Base-by-base conservation (phyloP, 768 basidiomycete species). In the Boletus pseudo-olivaceus region DNA sequence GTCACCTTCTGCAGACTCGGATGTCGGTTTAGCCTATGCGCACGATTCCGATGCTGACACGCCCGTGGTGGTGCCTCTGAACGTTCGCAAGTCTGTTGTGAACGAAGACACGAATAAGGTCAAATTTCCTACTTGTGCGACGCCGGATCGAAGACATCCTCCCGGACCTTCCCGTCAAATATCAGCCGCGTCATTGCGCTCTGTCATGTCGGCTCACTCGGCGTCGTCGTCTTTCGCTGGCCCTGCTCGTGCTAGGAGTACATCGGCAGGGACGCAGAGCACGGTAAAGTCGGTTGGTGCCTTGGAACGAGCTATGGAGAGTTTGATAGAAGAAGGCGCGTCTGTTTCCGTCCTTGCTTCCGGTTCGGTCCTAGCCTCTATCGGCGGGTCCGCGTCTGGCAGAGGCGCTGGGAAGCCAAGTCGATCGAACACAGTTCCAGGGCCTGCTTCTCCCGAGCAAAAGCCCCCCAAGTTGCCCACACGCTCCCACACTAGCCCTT, bases 361-460 rank as follows among this genome's bases (percentile, higher is more conserved):
- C 3, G 69, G 69, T 19, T 70, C 69, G 1, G 70, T 70, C 12
- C 54, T 69, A 23, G 67, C 71, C 23, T 64, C 70, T 9, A 64
- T 71, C 20, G 59, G 64, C 44, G 62, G 63, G 4, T 44, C 62
- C 6, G 40, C 58, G 19, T 26, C 62, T 29, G 48, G 51, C 19
- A 59, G 68, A 55, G 37, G 47, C 20, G 12, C 58, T 60, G 67
- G 70, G 35, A 70, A 72, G 20, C 72, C 72, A 20, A 70, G 67
- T 49, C 66, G 81, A 52, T 82, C 79, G 59, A 82, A 80, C 62
- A 85, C 78, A 33, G 80, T 81, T 35, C 78, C 76, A 44, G 76
- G 71, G 1, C 69, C 75, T 33, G 68, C 67, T 26, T 74, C 75
- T 34, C 75, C 80, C 3, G 81, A 81, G 17, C 61, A 65, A 29